phyloP scores from a whole-genome alignment of 768 basidiomycete species.

The Podaxis mareebaensis region DNA sequence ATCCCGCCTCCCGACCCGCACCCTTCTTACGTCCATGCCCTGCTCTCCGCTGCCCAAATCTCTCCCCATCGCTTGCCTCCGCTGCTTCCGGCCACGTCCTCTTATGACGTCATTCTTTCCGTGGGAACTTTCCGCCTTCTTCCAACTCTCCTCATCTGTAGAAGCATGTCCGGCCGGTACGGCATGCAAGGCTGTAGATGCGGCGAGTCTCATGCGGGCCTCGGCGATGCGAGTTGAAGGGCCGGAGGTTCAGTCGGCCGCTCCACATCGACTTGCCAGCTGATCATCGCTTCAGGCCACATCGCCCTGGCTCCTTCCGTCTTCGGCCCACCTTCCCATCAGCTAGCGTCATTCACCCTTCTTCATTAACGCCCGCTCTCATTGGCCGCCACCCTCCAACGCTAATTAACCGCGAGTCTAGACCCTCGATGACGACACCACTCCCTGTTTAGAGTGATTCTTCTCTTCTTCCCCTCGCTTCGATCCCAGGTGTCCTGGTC shows the following conservation, averaged over 20 bases:
- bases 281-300: not conserved
- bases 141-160: not conserved
- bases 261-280: not conserved
- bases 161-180: slow-evolving; percentile 7
- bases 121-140: slow-evolving; percentile 3
- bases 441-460: not conserved
- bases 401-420: slow-evolving; percentile 2
- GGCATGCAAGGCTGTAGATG: not conserved
- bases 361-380: not conserved
- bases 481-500: not conserved
- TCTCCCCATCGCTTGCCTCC: not conserved
- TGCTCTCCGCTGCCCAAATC: not conserved
- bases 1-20: not conserved
- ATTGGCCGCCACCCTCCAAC: not conserved
- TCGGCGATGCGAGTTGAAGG: not conserved
- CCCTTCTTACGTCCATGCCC: not conserved
- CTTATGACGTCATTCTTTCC: slow-evolving; percentile 9
- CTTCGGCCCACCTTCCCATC: not conserved
- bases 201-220: not conserved
- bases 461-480: not conserved
- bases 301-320: not conserved
- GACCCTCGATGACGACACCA: slow-evolving; percentile 2
- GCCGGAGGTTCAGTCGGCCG: not conserved
- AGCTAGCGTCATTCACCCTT: not conserved
- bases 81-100: not conserved